Evolutionary conservation across 2,329 filamentous ascomycete species (phyloP), one percentile per base, ranked within the genome.

Genomic region (Fusarium decemcellulare): DNA sequence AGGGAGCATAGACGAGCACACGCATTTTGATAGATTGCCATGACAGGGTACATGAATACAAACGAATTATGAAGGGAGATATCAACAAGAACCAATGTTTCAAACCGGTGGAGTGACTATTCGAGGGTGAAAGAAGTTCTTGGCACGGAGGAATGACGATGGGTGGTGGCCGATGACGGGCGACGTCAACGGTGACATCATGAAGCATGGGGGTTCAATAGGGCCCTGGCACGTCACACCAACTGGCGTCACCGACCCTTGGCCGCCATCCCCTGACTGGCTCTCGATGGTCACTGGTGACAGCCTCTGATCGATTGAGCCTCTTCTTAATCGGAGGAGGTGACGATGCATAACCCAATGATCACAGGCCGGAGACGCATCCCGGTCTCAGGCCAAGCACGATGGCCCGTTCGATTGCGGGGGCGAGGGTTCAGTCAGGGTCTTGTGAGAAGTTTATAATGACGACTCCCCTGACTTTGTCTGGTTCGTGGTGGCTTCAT

Each of bases 181-280:
- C 56, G 60, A 71, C 59, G 59, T 65, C 65, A 71, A 66, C 36
- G 6, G 63, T 75, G 73, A 75, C 73, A 74, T 75, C 73, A 76
- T 65, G 23, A 56, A 53, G n/a, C 61, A 53, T 52, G 29, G 48
- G 43, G 32, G 46, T 58, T 57, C 63, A 69, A 52, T 59, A 59
- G 40, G 54, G 43, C 55, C 62, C 32, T 61, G 46, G 51, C 32
- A 64, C 65, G 61, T 59, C 57, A 59, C 58, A 56, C 59, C 39
- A 48, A 46, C 50, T 54, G 47, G 55, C 68, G 67, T 63, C 60
- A 65, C 12, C 12, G 32, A 34, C 63, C 51, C 40, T 30, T 15
- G 37, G 37, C 23, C n/a, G 30, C 23, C 23, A 23, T 23, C 23
- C 23, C 23, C 39, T n/a, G 32, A 9, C 12, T 34, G 32, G 32